Base-by-base conservation (phyloP, 2,329 filamentous ascomycete species). In the Fusarium xylarioides region DNA sequence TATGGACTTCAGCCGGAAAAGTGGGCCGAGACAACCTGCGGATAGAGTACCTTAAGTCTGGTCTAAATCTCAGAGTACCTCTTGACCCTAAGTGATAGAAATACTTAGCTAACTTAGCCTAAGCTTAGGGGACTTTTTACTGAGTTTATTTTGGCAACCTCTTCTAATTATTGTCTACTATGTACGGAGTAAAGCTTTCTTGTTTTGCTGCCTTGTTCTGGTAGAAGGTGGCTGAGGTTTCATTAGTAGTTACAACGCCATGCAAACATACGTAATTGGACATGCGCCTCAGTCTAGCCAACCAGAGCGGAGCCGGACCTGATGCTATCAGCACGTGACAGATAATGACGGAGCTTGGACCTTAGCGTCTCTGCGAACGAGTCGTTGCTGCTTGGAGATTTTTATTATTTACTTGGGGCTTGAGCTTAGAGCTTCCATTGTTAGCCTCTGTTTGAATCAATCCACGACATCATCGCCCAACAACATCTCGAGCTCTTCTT, bases 371-470 rank as follows among this genome's bases (percentile, higher is more conserved):
- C 64, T 59, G 62, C 40, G 53, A 56, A 47, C 40, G 54, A 53
- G 54, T 54, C 66, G 77, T 81, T 79, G 77, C 76, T 78, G 73
- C 77, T 73, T 78, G 78, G 79, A 77, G 75, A 77, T 81, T 81
- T 81, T 80, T 79, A 79, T 79, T 79, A 79, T 81, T 80, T 76
- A 80, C 78, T 74, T 75, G 64, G 64, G 55, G 53, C 62, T 43
- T 38, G 59, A 70, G 66, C 59, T 72, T 69, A 43, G 64, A 73
- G 64, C 54, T 54, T 58, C 47, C 63, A 63, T 38, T 53, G 40
- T 63, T 55, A 68, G 66, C 40, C 63, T 63, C 28, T 42, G 42
- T 59, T 44, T 35, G 60, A 65, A 57, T 46, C 61, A 55, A 66
- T 57, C 61, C 56, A 59, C 69, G 50, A 75, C 73, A 55, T 55